These are phyloP conservation scores for Cytospora leucostoma DNA, from an alignment of 2,329 filamentous ascomycete species.

Conservation along the genomic window DNA sequence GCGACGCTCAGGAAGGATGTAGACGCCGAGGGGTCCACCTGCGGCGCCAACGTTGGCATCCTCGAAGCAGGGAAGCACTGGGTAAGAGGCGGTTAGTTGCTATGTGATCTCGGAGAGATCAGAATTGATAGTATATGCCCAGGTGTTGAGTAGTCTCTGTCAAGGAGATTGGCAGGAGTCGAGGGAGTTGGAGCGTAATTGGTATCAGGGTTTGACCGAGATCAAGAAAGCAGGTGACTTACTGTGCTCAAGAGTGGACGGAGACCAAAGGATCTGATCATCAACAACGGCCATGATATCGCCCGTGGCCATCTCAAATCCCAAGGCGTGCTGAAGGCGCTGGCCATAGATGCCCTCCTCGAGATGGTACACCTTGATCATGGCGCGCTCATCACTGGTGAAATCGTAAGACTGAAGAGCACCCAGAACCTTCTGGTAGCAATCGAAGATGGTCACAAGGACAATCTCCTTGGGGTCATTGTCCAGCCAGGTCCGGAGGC, in stretches of 20 bases:
- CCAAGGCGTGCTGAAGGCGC: conserved; percentile 14
- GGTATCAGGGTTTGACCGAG: too few species aligned
- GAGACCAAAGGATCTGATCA: conserved; percentile 18
- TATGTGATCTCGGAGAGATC: neutral
- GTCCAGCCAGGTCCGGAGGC: conserved; percentile 14
- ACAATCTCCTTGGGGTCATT: conserved; percentile 9
- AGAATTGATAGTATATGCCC: neutral
- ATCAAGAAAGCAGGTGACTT: neutral
- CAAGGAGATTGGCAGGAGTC: neutral
- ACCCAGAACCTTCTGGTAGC: neutral
- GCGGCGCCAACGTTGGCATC: conserved; percentile 11
- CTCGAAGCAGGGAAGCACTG: conserved; percentile 15
- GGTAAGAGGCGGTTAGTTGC: neutral
- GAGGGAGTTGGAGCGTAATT: neutral
- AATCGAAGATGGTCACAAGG: conserved; percentile 6
- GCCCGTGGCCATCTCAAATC: conserved; percentile 10
- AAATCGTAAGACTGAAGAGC: conserved; percentile 8
- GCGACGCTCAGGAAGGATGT: conserved; percentile 11
- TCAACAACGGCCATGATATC: conserved; percentile 18
- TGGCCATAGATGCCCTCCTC: conserved; percentile 7
- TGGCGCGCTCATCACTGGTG: conserved; percentile 1
- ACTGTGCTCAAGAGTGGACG: neutral
- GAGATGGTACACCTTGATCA: conserved; percentile 15
- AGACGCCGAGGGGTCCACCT: conserved; percentile 8
- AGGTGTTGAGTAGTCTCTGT: neutral